Base-by-base conservation (phyloP, 2,329 filamentous ascomycete species). In the Fusarium guadeloupense region DNA sequence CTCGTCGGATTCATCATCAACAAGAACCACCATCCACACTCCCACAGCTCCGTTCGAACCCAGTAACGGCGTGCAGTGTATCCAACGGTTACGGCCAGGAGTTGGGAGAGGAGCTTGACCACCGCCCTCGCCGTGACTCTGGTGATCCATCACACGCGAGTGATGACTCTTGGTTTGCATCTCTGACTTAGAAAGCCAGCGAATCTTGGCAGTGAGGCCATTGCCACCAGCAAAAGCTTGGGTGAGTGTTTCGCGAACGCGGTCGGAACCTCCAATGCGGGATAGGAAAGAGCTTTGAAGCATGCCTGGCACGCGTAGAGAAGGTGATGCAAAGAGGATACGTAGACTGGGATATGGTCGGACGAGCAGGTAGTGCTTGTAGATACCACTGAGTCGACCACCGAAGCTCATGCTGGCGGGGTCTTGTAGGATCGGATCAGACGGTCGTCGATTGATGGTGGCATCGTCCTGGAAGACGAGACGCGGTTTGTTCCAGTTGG, bases 1-100 rank as follows among this genome's bases (percentile, higher is more conserved):
- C 9, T 62, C 31, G 6, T 67, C 65, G 7, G 65, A 55, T 39
- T 90, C 86, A 47, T 87, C 87, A 59, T 92, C 88, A 4, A 91
- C 85, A 13, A 93, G 80, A 1, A 92, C 82, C 6, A 92, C 81
- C 87, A 93, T 90, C 90, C 90, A 93, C 0, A 92, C 89, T 14
- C 90, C 90, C 0, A 93, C 85, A 4, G 83, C 78, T 2, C 88
- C 87, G 60, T 87, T 87, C 35, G 81, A 81, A 4, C 89, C 89
- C 4, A 90, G 75, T 4, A 93, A 76, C 4, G 90, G 90, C 19
- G 90, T 93, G 69, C 89, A 90, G 72, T 93, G 90, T 34, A 93
- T 89, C 89, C 90, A 93, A 37, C 89, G 82, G 42, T 83, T 82
- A 16, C 88, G 81, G 1, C 89, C 89, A 1, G 39, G 40, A 10